Conservation (phyloP, 306 rosid species). For the Quercus rubra region DNA sequence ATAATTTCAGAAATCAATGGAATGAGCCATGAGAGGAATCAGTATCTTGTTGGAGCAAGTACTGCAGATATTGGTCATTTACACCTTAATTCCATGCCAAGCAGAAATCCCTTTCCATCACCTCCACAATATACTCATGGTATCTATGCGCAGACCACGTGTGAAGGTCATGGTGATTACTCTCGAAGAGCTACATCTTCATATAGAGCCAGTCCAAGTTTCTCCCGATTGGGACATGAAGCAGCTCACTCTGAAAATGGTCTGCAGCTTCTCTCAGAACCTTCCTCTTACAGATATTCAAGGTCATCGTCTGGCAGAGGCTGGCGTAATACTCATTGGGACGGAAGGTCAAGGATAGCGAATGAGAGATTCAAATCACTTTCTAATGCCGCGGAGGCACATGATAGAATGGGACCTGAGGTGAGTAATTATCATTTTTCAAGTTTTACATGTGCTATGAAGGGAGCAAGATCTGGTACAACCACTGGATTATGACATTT, state of each 20-base stretch:
- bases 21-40: conserved; percentile 15
- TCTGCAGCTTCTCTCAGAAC: not conserved
- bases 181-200: not conserved
- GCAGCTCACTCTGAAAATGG: conserved; percentile 1
- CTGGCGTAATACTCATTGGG: not conserved
- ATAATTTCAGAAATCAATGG: conserved; percentile 15
- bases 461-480: not conserved
- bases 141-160: not conserved
- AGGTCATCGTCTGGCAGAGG: conserved; percentile 14
- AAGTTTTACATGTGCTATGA: not conserved
- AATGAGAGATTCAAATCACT: not conserved
- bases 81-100: not conserved
- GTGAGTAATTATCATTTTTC: not conserved
- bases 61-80: not conserved
- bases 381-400: not conserved
- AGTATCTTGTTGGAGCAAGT: not conserved
- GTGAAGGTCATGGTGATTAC: not conserved
- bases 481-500: not conserved
- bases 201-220: not conserved
- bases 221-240: not conserved
- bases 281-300: not conserved
- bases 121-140: conserved; percentile 1
- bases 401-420: not conserved
- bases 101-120: not conserved
- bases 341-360: not conserved